Evolutionary conservation across 2,329 filamentous ascomycete species (phyloP).

Genomic region (Xylaria sp.): DNA sequence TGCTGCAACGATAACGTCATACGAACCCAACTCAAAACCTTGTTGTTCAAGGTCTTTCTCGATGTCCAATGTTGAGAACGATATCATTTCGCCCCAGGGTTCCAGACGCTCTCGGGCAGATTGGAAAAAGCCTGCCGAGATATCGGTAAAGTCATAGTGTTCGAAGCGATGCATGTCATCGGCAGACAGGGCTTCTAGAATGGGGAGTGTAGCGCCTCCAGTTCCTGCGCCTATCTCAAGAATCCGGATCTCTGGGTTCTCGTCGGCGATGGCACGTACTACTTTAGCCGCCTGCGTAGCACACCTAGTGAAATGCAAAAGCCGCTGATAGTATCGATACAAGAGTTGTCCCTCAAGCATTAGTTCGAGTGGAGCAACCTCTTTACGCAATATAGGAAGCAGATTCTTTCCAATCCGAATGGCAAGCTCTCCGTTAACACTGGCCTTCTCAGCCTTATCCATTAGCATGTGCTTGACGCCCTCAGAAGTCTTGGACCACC

Average conservation of each 20-base stretch:
- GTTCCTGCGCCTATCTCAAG: conserved; percentile 37
- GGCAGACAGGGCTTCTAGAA: conserved; percentile 25
- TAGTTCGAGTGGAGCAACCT: conserved; percentile 23
- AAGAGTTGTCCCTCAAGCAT: conserved; percentile 26
- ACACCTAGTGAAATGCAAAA: conserved; percentile 5
- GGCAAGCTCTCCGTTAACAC: conserved; percentile 23
- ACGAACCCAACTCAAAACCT: conserved; percentile 29
- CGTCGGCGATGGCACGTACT: conserved; percentile 31
- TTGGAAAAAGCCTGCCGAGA: conserved; percentile 26
- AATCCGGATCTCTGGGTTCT: conserved; percentile 32
- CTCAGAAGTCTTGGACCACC: conserved; percentile 18
- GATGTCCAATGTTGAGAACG: conserved; percentile 50
- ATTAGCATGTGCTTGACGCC: conserved; percentile 25
- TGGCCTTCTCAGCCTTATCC: conserved; percentile 22
- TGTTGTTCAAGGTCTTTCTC: conserved; percentile 40
- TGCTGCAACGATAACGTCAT: conserved; percentile 45
- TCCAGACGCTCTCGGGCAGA: conserved; percentile 14
- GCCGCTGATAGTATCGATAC: conserved; percentile 19
- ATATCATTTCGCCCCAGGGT: conserved; percentile 44
- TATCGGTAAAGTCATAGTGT: conserved; percentile 31
- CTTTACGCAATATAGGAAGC: conserved; percentile 23
- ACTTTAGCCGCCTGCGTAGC: conserved; percentile 15
- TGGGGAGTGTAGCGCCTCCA: conserved; percentile 21
- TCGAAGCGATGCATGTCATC: conserved; percentile 9
- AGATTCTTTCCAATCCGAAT: conserved; percentile 28